Evolutionary conservation across 2,329 filamentous ascomycete species (phyloP).

Genomic region (Cladosporium colombiae): DNA sequence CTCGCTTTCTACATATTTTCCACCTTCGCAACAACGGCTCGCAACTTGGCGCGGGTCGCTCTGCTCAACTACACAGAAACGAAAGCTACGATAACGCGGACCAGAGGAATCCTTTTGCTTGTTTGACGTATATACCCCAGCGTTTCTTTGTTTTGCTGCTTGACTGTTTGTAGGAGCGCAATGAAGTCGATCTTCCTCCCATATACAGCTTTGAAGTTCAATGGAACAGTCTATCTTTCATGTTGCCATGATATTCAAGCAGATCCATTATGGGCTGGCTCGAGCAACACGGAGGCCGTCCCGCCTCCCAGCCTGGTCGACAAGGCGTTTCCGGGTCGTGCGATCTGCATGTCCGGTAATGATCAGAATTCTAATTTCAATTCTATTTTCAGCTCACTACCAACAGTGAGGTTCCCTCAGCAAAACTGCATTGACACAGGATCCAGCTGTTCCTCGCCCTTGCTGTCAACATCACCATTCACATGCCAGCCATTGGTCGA

Average conservation of each 20-base stretch:
- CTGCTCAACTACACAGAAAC: neutral
- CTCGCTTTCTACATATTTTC: neutral
- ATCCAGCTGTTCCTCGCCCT: neutral
- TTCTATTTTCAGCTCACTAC: neutral
- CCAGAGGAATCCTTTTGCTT: neutral
- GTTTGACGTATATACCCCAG: conserved; percentile 13
- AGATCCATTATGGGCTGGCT: neutral
- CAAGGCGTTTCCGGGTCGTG: neutral
- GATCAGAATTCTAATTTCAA: neutral
- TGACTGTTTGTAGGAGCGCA: neutral
- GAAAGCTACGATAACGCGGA: neutral
- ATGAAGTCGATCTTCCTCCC: neutral
- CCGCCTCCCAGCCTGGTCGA: neutral
- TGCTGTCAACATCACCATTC: neutral
- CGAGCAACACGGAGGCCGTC: neutral
- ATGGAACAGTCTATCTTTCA: neutral
- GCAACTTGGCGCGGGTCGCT: neutral
- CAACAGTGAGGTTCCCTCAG: neutral
- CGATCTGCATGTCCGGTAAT: too few relatives aligned
- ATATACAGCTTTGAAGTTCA: neutral
- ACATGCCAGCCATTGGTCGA: neutral
- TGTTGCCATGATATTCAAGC: neutral
- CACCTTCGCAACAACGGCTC: neutral
- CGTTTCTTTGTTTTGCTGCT: neutral
- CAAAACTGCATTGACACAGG: neutral